Evolutionary conservation across 495 filamentous ascomycete genomes (phyloP), one percentile per base, ranked within the genome.

Genomic region (Neurospora sp.): DNA sequence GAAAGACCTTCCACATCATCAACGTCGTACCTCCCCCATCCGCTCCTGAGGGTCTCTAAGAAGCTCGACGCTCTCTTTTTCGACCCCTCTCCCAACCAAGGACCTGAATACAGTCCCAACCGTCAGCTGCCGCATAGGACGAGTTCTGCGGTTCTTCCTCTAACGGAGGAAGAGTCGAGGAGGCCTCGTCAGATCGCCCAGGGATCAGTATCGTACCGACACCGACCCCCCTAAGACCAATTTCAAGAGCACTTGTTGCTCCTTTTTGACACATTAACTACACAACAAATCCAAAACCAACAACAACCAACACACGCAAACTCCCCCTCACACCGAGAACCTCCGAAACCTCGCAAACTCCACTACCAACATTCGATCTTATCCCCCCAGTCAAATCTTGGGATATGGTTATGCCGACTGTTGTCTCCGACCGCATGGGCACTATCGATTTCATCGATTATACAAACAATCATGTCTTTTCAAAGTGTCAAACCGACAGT

Each of bases 111-210:
- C 79, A 84, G 72, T 86, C 83, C 84, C 86, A 84, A 83, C 81
- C 82, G 87, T 89, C 92, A 95, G 92, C 94, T 96, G 94, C 94
- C 94, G 94, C 94, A 98, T 98, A 98, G 92, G 91, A 94, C 89
- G 90, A 87, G 88, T 91, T 90, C 88, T 90, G 87, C 88, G 91
- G 90, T 94, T 95, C 94, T 98, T 96, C 94, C 93, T 94, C 94
- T 96, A 84, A 83, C 82, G 76, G 93, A 91, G 93, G 93, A 92
- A 94, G 93, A 92, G 91, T 95, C 92, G 90, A 90, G 90, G 89
- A 91, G 91, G 88, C 90, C 90, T 90, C 88, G 91, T 89, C 90
- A 91, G 90, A 89, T 91, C 88, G 88, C 88, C 85, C 85, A 90
- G 85, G 92, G 91, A 88, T 91, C 90, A 87, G 92, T 83, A 81